A percentile compares a stretch with the other conserved stretches of the same genome.
Evolutionary conservation across 192 early-diverging fungal genomes (phyloP).

Genomic region (Coemansia sp.): DNA sequence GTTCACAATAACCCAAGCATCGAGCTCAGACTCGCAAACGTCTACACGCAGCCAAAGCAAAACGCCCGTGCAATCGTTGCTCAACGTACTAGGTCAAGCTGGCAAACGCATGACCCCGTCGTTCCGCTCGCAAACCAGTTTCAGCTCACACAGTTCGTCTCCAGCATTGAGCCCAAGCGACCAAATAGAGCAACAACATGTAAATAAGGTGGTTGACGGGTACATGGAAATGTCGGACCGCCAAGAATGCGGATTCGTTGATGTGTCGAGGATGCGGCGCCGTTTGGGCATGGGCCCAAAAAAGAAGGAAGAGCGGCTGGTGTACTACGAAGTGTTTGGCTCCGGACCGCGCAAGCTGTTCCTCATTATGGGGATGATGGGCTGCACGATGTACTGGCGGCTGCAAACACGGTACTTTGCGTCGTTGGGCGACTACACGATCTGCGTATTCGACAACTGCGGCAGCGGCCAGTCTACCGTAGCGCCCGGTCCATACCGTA

Average conservation of each 20-base stretch:
- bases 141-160: background rate
- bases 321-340: slow-evolving; percentile 83
- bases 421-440: slow-evolving; percentile 62
- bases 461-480: slow-evolving; percentile 63
- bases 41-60: background rate
- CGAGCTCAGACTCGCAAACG: background rate
- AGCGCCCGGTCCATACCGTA: slow-evolving; percentile 47
- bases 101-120: slow-evolving; percentile 1
- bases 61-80: background rate
- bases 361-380: slow-evolving; percentile 68
- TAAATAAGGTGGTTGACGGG: slow-evolving; percentile 11
- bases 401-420: slow-evolving; percentile 68
- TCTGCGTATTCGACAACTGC: slow-evolving; percentile 83
- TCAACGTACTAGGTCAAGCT: background rate
- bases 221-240: slow-evolving; percentile 34
- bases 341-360: slow-evolving; percentile 67
- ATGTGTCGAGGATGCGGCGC: slow-evolving; percentile 15
- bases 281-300: slow-evolving; percentile 11
- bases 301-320: slow-evolving; percentile 16
- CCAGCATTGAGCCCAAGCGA: background rate
- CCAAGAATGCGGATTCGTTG: slow-evolving; percentile 11
- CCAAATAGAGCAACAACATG: background rate
- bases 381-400: slow-evolving; percentile 49
- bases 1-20: slow-evolving; percentile 2
- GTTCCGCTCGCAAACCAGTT: background rate